Evolutionary conservation across 306 rosid genomes (phyloP).

Genomic region (Dalbergia oliveri): DNA sequence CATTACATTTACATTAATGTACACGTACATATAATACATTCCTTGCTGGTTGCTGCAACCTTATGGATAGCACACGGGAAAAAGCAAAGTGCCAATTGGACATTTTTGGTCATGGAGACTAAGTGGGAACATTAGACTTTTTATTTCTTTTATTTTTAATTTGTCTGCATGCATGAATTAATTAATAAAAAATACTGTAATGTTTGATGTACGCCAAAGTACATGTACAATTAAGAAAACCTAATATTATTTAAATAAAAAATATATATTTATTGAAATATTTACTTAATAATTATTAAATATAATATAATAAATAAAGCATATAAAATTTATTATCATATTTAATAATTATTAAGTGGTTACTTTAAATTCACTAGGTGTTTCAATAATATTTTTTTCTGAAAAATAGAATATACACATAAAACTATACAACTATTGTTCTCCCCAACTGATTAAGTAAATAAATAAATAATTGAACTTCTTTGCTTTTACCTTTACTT

Average conservation of each 20-base stretch:
- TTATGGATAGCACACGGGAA: neutral
- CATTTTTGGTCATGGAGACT: slow-evolving; percentile 38
- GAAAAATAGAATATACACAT: slow-evolving; percentile 4
- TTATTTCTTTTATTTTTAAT: neutral
- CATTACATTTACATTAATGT: no score
- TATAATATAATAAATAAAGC: no score
- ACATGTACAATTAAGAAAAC: no score
- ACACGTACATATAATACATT: neutral
- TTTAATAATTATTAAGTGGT: no score
- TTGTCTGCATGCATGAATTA: neutral
- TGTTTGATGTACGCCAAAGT: neutral
- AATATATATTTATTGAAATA: no score
- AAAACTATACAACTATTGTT: neutral
- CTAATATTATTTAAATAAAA: no score
- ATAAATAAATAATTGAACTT: slow-evolving; percentile 29
- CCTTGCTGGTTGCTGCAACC: slow-evolving; percentile 23
- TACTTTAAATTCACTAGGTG: no score
- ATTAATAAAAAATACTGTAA: neutral
- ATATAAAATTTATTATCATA: no score
- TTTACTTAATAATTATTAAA: no score
- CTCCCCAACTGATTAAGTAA: neutral
- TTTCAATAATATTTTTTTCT: no score
- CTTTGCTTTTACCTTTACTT: slow-evolving; percentile 37
- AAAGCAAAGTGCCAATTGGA: slow-evolving; percentile 28
- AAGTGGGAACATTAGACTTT: slow-evolving; percentile 38